phyloP scores from a whole-genome alignment of 495 filamentous ascomycete genomes.

The Parathielavia appendiculata region DNA sequence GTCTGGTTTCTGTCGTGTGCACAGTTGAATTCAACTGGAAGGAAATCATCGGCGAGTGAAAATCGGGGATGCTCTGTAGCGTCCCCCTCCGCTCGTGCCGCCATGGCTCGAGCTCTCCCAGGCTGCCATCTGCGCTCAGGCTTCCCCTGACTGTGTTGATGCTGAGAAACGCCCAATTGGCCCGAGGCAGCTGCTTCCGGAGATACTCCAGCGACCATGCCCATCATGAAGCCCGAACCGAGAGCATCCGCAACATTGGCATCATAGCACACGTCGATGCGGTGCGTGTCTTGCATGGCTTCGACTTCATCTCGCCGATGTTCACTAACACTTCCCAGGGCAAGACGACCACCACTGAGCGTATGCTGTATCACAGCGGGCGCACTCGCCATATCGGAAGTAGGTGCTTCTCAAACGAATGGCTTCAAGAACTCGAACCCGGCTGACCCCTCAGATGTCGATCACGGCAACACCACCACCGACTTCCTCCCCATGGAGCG shows the following conservation, averaged over 20 bases:
- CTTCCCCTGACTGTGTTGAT: slow-evolving; percentile 2
- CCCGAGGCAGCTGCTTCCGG: slow-evolving; percentile 1
- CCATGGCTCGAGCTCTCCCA: slow-evolving; percentile 17
- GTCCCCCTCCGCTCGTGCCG: slow-evolving; percentile 14
- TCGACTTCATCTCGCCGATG: background rate
- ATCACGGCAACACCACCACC: slow-evolving; percentile 94
- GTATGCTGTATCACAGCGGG: slow-evolving; percentile 97
- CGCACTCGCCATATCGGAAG: slow-evolving; percentile 80
- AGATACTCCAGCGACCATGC: slow-evolving; percentile 18
- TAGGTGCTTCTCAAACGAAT: slow-evolving; percentile 33
- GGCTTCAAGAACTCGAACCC: slow-evolving; percentile 13
- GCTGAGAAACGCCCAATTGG: slow-evolving; percentile 19
- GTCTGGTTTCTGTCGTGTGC: background rate
- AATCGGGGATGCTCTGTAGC: slow-evolving; percentile 21
- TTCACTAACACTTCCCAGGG: slow-evolving; percentile 49
- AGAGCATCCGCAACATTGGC: slow-evolving; percentile 83
- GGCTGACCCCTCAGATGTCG: slow-evolving; percentile 60
- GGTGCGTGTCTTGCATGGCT: slow-evolving; percentile 44
- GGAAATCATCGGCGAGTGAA: too few relatives aligned
- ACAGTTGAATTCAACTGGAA: background rate
- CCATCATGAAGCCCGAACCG: slow-evolving; percentile 35
- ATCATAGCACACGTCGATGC: slow-evolving; percentile 99
- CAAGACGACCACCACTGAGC: slow-evolving; percentile 98
- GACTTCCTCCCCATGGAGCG: slow-evolving; percentile 96
- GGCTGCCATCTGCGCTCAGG: background rate